phyloP scores from a whole-genome alignment of 176 grass and related monocot genomes.

The Oryza nivara region DNA sequence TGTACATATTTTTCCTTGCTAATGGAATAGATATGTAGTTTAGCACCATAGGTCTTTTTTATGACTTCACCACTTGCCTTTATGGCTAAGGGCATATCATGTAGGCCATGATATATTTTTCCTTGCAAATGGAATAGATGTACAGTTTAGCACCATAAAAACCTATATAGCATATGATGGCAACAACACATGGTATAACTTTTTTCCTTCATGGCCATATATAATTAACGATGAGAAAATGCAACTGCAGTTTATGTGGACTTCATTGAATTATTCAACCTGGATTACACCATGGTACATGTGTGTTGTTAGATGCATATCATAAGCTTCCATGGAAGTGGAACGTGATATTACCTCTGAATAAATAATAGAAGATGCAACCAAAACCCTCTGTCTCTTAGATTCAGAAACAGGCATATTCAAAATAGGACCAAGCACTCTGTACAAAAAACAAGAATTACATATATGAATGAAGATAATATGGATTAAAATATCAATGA shows the following conservation, averaged over 20 bases:
- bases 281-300: constrained; percentile 19
- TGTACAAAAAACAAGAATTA: constrained; percentile 49
- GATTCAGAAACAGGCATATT: constrained; percentile 96
- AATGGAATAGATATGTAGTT: neutral
- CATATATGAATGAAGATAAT: constrained; percentile 40
- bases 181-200: no score
- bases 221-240: neutral
- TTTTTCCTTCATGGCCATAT: no score
- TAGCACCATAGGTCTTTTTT: neutral
- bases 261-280: constrained; percentile 16
- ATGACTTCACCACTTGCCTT: no score
- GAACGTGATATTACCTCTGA: constrained; percentile 74
- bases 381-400: constrained; percentile 91
- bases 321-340: constrained; percentile 14
- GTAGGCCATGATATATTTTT: no score
- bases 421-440: constrained; percentile 82
- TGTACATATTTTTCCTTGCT: neutral
- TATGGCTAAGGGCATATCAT: no score
- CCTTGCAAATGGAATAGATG: no score
- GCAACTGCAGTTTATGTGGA: neutral
- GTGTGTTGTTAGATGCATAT: constrained; percentile 33
- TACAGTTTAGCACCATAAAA: no score
- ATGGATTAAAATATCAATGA: neutral
- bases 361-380: constrained; percentile 91
- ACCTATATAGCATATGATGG: no score